These are phyloP conservation scores for Silene uniflora DNA, from an alignment of 148 eudicot species.

Conservation along the genomic window DNA sequence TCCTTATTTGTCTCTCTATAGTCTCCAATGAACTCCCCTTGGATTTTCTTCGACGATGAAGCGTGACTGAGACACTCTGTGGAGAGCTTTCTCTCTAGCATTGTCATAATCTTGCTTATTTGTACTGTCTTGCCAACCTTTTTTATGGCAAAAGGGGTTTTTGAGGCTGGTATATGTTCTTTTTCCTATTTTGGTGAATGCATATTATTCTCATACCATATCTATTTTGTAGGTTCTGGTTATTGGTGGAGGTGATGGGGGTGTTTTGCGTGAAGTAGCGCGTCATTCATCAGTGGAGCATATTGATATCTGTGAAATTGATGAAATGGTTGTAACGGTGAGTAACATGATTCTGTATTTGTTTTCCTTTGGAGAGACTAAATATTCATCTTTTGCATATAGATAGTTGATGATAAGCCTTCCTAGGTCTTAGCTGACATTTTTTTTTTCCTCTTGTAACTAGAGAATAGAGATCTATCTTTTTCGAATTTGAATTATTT, in stretches of 20 bases:
- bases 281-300: constrained; percentile 86
- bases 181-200: not conserved
- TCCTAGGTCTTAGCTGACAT: not conserved
- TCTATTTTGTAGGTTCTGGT: constrained; percentile 66
- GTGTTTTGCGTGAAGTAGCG: constrained; percentile 91
- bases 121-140: not conserved
- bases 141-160: too few species aligned
- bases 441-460: not conserved
- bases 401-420: not conserved
- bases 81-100: not conserved
- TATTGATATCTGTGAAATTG: constrained; percentile 93
- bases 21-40: too few species aligned
- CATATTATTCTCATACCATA: constrained; percentile 11
- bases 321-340: constrained; percentile 94
- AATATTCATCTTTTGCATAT: not conserved
- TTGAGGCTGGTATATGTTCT: constrained; percentile 1
- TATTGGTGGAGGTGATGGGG: constrained; percentile 99
- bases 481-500: not conserved
- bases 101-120: not conserved
- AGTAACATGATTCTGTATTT: constrained; percentile 23
- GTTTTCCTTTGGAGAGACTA: not conserved
- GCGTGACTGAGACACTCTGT: not conserved
- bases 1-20: not conserved
- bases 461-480: not conserved
- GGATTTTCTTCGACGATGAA: not conserved